Percentiles rank a stretch among this genome's conserved stretches.
phyloP scores from a whole-genome alignment of 2,329 filamentous ascomycete species.

The Sporothrix pseudoabietina region DNA sequence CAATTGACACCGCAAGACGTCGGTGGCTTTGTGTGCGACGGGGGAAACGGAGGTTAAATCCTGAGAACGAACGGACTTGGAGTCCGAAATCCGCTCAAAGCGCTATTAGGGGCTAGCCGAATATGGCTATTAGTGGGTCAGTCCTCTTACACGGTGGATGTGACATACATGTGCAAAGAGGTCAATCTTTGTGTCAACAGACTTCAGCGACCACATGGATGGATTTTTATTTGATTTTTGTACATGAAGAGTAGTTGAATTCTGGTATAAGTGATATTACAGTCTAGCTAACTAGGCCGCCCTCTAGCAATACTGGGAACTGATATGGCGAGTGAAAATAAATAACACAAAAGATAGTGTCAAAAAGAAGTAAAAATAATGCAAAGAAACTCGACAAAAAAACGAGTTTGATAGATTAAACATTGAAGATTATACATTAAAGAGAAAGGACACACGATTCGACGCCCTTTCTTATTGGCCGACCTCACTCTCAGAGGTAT shows the following conservation, averaged over 20 bases:
- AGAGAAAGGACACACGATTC: not conserved
- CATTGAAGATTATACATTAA: not conserved
- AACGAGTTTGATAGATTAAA: not conserved
- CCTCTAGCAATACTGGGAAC: not conserved
- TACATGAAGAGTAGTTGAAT: no score
- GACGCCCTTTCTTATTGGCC: not conserved
- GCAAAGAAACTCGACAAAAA: not conserved
- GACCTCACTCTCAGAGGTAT: not conserved
- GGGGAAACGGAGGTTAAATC: slow-evolving; percentile 22
- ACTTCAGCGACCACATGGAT: not conserved
- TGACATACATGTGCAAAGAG: not conserved
- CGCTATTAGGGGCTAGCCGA: not conserved
- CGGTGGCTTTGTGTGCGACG: slow-evolving; percentile 1
- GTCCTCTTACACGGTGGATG: not conserved
- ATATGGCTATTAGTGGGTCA: not conserved
- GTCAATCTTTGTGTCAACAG: not conserved
- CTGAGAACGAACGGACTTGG: slow-evolving; percentile 20
- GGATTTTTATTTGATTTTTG: not conserved
- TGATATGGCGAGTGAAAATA: not conserved
- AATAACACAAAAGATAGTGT: not conserved
- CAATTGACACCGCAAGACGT: not conserved
- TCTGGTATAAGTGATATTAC: not conserved
- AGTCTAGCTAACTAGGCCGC: not conserved
- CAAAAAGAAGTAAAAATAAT: not conserved
- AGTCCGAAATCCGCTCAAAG: slow-evolving; percentile 11